phyloP scores from a whole-genome alignment of 331 rosid genomes.

The Stylosanthes scabra region DNA sequence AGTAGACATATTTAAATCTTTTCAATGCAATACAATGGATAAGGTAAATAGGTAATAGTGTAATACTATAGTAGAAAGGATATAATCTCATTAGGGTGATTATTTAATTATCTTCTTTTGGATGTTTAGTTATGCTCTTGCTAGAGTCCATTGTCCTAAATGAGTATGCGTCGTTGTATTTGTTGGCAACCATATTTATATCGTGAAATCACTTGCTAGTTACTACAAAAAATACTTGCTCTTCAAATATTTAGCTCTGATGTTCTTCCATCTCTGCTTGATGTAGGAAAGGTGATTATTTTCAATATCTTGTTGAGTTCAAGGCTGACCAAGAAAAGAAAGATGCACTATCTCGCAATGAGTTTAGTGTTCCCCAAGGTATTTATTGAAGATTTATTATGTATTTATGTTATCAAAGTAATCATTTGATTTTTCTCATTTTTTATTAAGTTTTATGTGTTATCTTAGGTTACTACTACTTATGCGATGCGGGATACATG shows the following conservation, averaged over 20 bases:
- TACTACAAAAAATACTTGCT: background rate
- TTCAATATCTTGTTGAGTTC: constrained; percentile 98
- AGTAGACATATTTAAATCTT: too few species aligned
- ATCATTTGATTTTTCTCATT: too few species aligned
- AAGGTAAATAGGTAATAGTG: too few species aligned
- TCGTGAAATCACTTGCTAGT: background rate
- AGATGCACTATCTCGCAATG: too few species aligned
- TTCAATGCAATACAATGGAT: too few species aligned
- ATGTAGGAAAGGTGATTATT: constrained; percentile 96
- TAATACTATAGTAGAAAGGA: background rate
- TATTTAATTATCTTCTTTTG: background rate
- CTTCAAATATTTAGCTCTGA: constrained; percentile 23
- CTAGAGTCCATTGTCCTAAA: constrained; percentile 17
- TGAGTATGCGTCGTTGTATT: constrained; percentile 4
- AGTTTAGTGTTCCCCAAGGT: too few species aligned
- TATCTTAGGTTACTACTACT: too few species aligned
- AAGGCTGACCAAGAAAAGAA: constrained; percentile 93
- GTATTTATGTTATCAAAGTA: too few species aligned
- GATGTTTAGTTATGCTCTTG: background rate
- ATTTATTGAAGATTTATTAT: too few species aligned
- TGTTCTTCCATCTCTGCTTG: constrained; percentile 29
- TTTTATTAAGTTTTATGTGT: too few species aligned
- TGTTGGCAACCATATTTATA: background rate
- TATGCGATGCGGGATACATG: too few species aligned
- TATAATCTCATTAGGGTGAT: constrained; percentile 17